phyloP scores from a whole-genome alignment of 345 rosid species.

The sweet orange (Citrus sinensis) region DVS_A1.0 CM039167.1:4811001-4811500 shows the following conservation, averaged over 20 bases:
- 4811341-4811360: conserved; percentile 23
- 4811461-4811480: neutral
- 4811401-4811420: too few species aligned
- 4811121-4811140: neutral
- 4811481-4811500: conserved; percentile 18
- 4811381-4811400: too few species aligned
- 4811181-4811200: conserved; percentile 5
- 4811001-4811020: neutral
- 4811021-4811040: neutral
- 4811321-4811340: conserved; percentile 14
- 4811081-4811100: neutral
- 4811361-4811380: neutral
- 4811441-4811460: conserved; percentile 13
- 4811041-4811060: neutral
- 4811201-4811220: too few species aligned
- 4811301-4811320: neutral
- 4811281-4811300: neutral
- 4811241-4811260: neutral
- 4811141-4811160: neutral
- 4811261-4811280: neutral
- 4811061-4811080: neutral
- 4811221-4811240: neutral
- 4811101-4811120: neutral
- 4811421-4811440: neutral
- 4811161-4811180: neutral